phyloP scores from a whole-genome alignment of 441 rosid species.

The Capsella rubella region DNA sequence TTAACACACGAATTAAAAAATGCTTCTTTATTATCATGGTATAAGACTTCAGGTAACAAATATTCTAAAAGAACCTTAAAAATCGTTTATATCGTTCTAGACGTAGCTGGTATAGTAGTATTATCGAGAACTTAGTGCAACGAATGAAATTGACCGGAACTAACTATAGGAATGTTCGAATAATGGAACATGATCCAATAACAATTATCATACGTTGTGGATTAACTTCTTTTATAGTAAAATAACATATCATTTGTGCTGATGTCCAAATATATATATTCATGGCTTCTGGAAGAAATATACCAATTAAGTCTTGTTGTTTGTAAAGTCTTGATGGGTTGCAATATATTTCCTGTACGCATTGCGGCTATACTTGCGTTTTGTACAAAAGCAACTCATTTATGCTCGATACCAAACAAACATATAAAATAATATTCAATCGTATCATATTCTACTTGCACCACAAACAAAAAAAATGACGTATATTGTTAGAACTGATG shows the following conservation, averaged over 20 bases:
- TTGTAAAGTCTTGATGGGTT: constrained; percentile 5
- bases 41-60: constrained; percentile 2
- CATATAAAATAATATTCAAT: not conserved
- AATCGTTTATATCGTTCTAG: constrained; percentile 18
- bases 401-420: not conserved
- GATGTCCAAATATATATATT: not conserved
- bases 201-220: constrained; percentile 6
- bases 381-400: constrained; percentile 9
- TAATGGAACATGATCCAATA: constrained; percentile 36
- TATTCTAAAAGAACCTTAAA: constrained; percentile 2
- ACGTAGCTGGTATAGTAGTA: not conserved
- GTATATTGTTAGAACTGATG: no score
- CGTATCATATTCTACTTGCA: not conserved
- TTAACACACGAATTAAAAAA: not conserved
- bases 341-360: not conserved
- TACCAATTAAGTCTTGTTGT: no score
- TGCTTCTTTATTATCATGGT: not conserved
- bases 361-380: constrained; percentile 2
- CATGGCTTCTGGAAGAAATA: constrained; percentile 26
- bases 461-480: no score
- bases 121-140: not conserved
- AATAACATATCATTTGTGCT: not conserved
- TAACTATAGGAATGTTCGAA: constrained; percentile 35
- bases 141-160: constrained; percentile 42
- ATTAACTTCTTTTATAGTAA: not conserved